phyloP scores from a whole-genome alignment of 257 asterid species.

The Nicotiana attenuata region DNA sequence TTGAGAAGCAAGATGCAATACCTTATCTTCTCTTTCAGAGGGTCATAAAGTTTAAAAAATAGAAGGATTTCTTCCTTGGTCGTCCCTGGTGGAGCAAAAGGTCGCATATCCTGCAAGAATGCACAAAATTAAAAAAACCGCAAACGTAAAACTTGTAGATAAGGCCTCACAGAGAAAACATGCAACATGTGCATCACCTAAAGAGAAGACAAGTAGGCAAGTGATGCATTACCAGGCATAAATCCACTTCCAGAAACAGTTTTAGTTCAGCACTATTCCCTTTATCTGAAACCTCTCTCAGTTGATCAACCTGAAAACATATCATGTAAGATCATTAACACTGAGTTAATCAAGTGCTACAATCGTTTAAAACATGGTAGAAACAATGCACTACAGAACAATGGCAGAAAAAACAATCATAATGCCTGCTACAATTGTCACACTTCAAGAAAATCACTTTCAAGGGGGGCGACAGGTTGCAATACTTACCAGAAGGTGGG shows the following conservation, averaged over 20 bases:
- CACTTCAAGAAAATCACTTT: not conserved
- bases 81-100: slow-evolving; percentile 51
- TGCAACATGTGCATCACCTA: slow-evolving; percentile 4
- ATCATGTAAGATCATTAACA: slow-evolving; percentile 14
- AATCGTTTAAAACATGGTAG: not conserved
- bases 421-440: not conserved
- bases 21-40: slow-evolving; percentile 59
- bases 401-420: not conserved
- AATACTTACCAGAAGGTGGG: not conserved
- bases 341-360: not conserved
- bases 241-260: slow-evolving; percentile 59
- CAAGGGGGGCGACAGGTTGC: not conserved
- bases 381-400: not conserved
- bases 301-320: slow-evolving; percentile 56
- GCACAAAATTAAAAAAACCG: not conserved
- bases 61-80: slow-evolving; percentile 62
- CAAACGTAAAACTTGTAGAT: not conserved
- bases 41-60: slow-evolving; percentile 66
- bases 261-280: slow-evolving; percentile 63
- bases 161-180: slow-evolving; percentile 3
- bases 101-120: slow-evolving; percentile 45
- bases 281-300: slow-evolving; percentile 65
- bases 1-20: slow-evolving; percentile 9
- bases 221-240: slow-evolving; percentile 43
- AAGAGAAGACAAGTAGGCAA: slow-evolving; percentile 5